These are phyloP conservation scores for Grifola frondosa DNA, from an alignment of 1,284 basidiomycete genomes.

Conservation along the genomic window DNA sequence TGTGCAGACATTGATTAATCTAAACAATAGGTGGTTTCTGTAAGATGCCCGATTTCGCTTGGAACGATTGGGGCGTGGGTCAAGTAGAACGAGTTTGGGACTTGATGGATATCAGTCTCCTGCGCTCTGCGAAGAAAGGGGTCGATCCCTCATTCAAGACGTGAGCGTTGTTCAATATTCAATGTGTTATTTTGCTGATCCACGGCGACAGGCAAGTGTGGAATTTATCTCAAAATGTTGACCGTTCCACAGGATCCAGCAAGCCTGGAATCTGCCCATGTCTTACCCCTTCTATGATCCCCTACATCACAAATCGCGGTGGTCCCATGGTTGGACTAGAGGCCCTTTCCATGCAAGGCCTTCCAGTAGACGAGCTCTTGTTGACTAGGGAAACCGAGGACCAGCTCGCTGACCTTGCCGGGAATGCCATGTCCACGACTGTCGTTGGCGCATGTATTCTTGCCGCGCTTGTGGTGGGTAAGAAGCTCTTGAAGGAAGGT, in stretches of 20 bases:
- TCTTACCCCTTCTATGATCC: conserved; percentile 94
- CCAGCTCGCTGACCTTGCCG: conserved; percentile 91
- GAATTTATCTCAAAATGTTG: conserved; percentile 98
- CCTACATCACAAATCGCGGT: conserved; percentile 92
- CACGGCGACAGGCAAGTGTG: conserved; percentile 67
- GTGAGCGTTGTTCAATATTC: conserved; percentile 40
- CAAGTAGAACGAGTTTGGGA: conserved; percentile 96
- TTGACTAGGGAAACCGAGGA: conserved; percentile 93
- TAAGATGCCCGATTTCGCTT: conserved; percentile 87
- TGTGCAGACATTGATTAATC: neutral
- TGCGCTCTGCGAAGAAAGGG: conserved; percentile 80
- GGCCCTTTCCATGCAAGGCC: conserved; percentile 89
- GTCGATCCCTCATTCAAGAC: conserved; percentile 87
- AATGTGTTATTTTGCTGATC: neutral
- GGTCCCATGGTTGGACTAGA: conserved; percentile 96
- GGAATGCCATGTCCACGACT: conserved; percentile 96
- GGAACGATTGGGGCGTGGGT: conserved; percentile 89
- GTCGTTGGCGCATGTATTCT: conserved; percentile 92
- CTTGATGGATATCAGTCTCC: conserved; percentile 86
- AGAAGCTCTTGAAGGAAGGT: conserved; percentile 64
- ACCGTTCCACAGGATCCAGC: conserved; percentile 80
- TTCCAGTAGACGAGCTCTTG: conserved; percentile 89
- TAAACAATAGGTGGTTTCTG: conserved; percentile 68
- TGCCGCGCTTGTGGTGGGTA: conserved; percentile 72
- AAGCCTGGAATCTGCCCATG: conserved; percentile 88